Base-by-base conservation (phyloP, 441 rosid genomes). In the Adansonia grandidieri region DNA sequence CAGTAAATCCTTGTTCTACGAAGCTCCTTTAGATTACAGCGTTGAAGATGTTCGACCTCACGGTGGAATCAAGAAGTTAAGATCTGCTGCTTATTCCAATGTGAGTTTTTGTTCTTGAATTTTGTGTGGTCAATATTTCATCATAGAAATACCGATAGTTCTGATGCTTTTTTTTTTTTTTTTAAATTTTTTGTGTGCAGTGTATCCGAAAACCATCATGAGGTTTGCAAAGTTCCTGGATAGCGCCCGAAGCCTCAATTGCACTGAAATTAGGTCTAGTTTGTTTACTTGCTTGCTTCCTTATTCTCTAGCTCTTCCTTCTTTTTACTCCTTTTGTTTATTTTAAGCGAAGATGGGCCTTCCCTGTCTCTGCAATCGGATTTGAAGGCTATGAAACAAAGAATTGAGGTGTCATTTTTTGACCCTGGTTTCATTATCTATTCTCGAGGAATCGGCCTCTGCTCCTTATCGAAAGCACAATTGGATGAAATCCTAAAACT, bases 51-150 rank as follows among this genome's bases (percentile, higher is more conserved):
- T 91, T 70, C 86, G 95, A 47, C 95, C 95, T 2, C 77, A 71
- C 85, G 95, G 95, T 87, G 95, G 95, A 80, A 90, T 91, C 88
- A 89, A 89, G 91, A 91, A 91, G 81, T 91, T 89, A 91, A 82
- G 88, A 82, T 85, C 90, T 19, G 90, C 90, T 85, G 90, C 90
- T 8, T 87, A 87, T 84, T 87, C 90, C 3, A 91, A 91, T 88
- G 94, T 90, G 9, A 82, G 83, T 9, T 75, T 73, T 65, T 45
- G 72, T 82, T 47, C 37, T 57, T 51, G 9, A 9, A 24, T 14
- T 22, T 20, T 20, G 65, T 15, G 2, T 42, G 22, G 28, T 68
- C 6, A 17, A 13, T 44, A 9, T 2, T 5, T 24, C 48, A 20
- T 56, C 15, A 3, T 77, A 17, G n/a, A 40, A 10, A 24, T 24